phyloP scores from a whole-genome alignment of 2,329 filamentous ascomycete genomes.

The Calonectria pteridis region DNA sequence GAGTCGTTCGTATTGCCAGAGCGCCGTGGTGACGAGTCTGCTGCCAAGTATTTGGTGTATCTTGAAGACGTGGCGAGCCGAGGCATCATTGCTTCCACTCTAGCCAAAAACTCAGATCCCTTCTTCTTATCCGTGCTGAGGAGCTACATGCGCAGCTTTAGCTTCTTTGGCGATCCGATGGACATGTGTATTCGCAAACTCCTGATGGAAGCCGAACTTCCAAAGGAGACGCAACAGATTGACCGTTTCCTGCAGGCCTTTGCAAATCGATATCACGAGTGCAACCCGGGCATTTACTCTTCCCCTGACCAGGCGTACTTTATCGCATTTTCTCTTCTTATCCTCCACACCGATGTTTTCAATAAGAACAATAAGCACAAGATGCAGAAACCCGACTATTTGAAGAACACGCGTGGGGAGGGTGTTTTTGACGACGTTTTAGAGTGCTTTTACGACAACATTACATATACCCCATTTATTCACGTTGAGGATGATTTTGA shows the following conservation, averaged over 20 bases:
- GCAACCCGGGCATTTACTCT: conserved; percentile 95
- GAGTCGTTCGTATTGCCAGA: conserved; percentile 81
- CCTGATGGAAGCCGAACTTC: conserved; percentile 94
- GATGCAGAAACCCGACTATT: conserved; percentile 95
- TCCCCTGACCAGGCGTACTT: conserved; percentile 97
- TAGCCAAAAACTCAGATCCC: conserved; percentile 87
- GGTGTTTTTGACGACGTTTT: conserved; percentile 94
- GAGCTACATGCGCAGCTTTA: conserved; percentile 95
- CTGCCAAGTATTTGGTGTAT: conserved; percentile 87
- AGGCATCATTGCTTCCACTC: conserved; percentile 84
- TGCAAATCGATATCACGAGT: conserved; percentile 96
- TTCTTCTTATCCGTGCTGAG: conserved; percentile 88
- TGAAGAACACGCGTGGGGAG: conserved; percentile 93
- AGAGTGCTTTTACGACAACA: conserved; percentile 98
- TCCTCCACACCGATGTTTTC: conserved; percentile 98
- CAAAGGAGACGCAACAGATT: conserved; percentile 98
- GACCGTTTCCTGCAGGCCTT: conserved; percentile 95
- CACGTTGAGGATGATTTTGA: conserved; percentile 94
- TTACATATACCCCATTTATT: conserved; percentile 97
- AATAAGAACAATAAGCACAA: conserved; percentile 99
- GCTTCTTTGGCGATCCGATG: conserved; percentile 96
- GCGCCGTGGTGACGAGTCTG: conserved; percentile 87
- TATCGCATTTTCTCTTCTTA: conserved; percentile 95
- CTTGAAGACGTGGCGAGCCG: conserved; percentile 85
- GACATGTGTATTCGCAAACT: conserved; percentile 98